Base-by-base conservation (phyloP, 2,329 filamentous ascomycete species). In the Botryosphaeria dothidea region DNA sequence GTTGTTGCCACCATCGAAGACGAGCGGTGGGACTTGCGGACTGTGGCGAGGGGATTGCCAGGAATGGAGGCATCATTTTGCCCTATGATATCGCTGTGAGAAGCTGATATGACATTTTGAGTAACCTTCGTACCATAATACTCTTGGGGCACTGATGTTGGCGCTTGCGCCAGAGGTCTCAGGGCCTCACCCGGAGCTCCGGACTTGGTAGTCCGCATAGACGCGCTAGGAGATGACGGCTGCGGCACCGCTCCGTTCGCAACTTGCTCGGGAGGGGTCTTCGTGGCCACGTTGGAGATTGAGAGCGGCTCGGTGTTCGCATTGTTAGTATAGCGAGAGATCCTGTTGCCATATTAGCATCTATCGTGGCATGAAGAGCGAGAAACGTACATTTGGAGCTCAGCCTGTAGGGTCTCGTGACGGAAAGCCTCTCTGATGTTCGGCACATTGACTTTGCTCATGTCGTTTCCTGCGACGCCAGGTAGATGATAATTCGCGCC, bases 401-500 rank as follows among this genome's bases (percentile, higher is more conserved):
- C 95, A 72, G 94, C 90, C 63, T 90, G 79, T 71, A 96, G 82
- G 0, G 94, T 98, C 72, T 96, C 90, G 71, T 97, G 88, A 64
- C 95, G 85, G 75, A 96, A 99, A 56, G 92, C 91, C 75, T 96
- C 92, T 63, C 95, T 86, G 67, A 97, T 90, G 77, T 97, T 92
- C 3, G 95, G 95, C 7, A 99, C 92, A 74, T 99, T 99, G 66
- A 92, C 97, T 80, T 98, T 97, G 60, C 91, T 90, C 85, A 98
- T 95, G 69, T 90, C 90, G 70, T 99, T 99, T 15, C 95, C 95
- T 64, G 86, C 84, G 41, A 91, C 89, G 2, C 95, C 95, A 0
- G 92, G 90, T 43, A 90, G 81, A 73, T 91, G 84, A 75, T 90
- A 98, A 68, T 91, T 87, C 34, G 85, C 82, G 3, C 95, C 95